Percentiles rank a stretch among this genome's conserved stretches.
These are phyloP conservation scores for Verticillium albo-atrum DNA, from an alignment of 2,329 filamentous ascomycete species.

Conservation along the genomic window DNA sequence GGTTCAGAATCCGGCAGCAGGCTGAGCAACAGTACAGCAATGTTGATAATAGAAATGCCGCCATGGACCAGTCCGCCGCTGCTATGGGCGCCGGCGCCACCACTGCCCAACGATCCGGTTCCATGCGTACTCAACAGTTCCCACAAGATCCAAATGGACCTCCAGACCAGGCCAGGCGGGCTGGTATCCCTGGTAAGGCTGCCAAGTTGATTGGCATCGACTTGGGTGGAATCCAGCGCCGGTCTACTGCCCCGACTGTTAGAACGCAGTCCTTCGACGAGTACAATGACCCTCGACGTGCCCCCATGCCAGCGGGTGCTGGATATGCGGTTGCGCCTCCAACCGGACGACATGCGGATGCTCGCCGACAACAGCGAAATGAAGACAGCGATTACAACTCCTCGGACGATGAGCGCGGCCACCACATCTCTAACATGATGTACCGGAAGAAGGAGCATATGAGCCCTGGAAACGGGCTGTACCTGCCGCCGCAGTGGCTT, in stretches of 20 bases:
- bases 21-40: constrained; percentile 32
- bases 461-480: constrained; percentile 49
- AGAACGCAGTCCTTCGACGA: constrained; percentile 3
- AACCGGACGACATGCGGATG: constrained; percentile 2
- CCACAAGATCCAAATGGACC: constrained; percentile 19
- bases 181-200: constrained; percentile 11
- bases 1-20: constrained; percentile 37
- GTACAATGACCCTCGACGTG: constrained; percentile 1
- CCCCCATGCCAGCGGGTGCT: constrained; percentile 2
- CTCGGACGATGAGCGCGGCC: constrained; percentile 21
- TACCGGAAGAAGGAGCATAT: constrained; percentile 37
- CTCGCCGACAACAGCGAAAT: not conserved
- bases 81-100: constrained; percentile 9
- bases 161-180: not conserved
- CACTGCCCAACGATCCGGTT: constrained; percentile 8
- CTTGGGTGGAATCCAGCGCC: constrained; percentile 8
- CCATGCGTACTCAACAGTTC: constrained; percentile 25
- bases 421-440: constrained; percentile 27
- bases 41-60: constrained; percentile 17
- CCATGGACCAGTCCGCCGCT: constrained; percentile 13
- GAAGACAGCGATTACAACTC: constrained; percentile 2
- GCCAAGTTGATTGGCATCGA: constrained; percentile 11
- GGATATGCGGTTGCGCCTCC: constrained; percentile 2
- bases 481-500: constrained; percentile 55
- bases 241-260: constrained; percentile 8